Base-by-base conservation (phyloP, 1,284 basidiomycete genomes). In the Heliocybe sulcata region DNA sequence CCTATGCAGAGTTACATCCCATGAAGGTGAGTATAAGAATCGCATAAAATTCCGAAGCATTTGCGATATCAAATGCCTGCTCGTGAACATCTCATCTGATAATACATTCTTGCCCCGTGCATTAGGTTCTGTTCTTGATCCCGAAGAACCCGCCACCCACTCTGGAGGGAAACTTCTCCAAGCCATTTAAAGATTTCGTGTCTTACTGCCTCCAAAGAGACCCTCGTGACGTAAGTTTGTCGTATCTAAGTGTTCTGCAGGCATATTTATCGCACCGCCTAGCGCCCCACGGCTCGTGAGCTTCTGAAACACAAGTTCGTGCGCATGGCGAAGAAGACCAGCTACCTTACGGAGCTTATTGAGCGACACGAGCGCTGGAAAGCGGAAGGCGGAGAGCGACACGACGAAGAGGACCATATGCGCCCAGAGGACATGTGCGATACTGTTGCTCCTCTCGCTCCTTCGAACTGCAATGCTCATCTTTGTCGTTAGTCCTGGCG, bases 271-370 rank as follows among this genome's bases (percentile, higher is more conserved):
- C 29, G 42, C 54, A 35, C 54, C 26, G 38, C 19, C 64, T 64
- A 94, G 88, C 90, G 96, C 47, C 97, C 97, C 19, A 80, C 91
- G 12, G 97, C 96, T n/a, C 85, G 86, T 58, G 95, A 98, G 57
- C 79, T 99, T 35, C 77, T 99, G 56, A 97, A 94, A 67, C 96
- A 99, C 72, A 94, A 94, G 65, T 99, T 98, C 67, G 87, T 99
- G 61, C 83, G 89, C 58, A 87, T 90, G 75, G 95, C 96, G 11
- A 94, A 94, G 75, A 97, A 96, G 77, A 90, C 94, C 2, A 91
- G 73, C 62, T 97, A 96, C 65, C 76, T 98, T 57, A 97, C 94
- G 0, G 96, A 98, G 67, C 78, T 99, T 50, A 96, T 98, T 62
- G 95, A 98, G 62, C 81, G 94, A 33, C 89, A 94, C 61, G 94